phyloP scores from a whole-genome alignment of 2,329 filamentous ascomycete species.

The Lachnellula subtilissima region DNA sequence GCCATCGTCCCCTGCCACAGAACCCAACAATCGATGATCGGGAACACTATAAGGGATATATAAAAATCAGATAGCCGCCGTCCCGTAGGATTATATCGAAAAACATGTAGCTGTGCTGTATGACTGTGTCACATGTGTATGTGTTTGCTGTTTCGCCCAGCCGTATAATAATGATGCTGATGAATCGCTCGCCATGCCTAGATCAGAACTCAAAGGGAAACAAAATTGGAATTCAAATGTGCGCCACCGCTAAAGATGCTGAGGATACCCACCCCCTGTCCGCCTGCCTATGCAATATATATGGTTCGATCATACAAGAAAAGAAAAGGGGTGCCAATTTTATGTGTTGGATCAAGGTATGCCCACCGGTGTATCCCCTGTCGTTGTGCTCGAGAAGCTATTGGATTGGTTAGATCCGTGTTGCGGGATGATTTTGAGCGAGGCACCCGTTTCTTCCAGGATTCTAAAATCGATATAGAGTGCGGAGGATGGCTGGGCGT shows the following conservation, averaged over 20 bases:
- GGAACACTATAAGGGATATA: background rate
- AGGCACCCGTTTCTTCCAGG: constrained; percentile 41
- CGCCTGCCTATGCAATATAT: constrained; percentile 23
- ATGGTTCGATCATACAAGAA: constrained; percentile 16
- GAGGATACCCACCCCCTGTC: constrained; percentile 6
- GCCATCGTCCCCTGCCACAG: background rate
- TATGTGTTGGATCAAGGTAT: background rate
- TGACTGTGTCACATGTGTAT: background rate
- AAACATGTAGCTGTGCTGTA: background rate
- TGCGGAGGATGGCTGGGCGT: constrained; percentile 69
- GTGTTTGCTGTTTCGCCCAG: background rate
- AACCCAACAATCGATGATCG: background rate
- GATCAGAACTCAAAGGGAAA: background rate
- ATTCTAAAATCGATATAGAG: constrained; percentile 71
- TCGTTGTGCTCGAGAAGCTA: constrained; percentile 19
- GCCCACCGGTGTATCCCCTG: constrained; percentile 10
- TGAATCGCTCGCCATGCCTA: background rate
- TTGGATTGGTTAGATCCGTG: constrained; percentile 5
- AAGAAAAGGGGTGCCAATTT: constrained; percentile 1
- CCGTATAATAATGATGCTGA: background rate
- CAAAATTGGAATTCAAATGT: background rate
- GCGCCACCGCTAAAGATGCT: constrained; percentile 7
- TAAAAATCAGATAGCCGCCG: background rate
- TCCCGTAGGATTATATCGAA: background rate
- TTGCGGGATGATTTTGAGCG: constrained; percentile 15